Conservation (phyloP, 1,284 basidiomycete genomes). For the Heterobasidion irregulare region DNA sequence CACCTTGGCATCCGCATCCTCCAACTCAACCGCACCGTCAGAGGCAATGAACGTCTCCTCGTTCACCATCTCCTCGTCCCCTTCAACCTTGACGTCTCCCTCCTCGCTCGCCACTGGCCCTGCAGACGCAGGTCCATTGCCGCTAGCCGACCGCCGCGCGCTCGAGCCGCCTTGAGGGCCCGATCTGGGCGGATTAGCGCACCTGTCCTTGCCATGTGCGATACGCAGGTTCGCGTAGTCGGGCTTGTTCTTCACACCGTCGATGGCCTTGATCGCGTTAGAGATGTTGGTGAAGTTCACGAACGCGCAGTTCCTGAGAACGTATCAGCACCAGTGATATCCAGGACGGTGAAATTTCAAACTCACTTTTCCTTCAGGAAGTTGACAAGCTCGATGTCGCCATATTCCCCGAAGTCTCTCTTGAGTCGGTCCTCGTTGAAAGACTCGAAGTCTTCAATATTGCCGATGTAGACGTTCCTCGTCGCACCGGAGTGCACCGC, state of each 20-base stretch:
- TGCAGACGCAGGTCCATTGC: not conserved
- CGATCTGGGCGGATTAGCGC: slow-evolving; percentile 82
- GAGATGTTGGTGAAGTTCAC: slow-evolving; percentile 91
- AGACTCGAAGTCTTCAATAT: slow-evolving; percentile 85
- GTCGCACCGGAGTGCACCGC: slow-evolving; percentile 88
- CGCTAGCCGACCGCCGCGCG: slow-evolving; percentile 25
- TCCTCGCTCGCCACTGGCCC: not conserved
- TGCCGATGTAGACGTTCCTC: slow-evolving; percentile 91
- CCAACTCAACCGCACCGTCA: slow-evolving; percentile 6
- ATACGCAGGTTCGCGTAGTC: slow-evolving; percentile 80
- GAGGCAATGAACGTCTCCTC: not conserved
- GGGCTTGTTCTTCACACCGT: slow-evolving; percentile 80
- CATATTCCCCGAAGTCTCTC: slow-evolving; percentile 86
- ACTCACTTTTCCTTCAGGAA: slow-evolving; percentile 88
- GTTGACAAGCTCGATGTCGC: slow-evolving; percentile 93
- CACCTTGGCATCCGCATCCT: slow-evolving; percentile 11
- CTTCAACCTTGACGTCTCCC: not conserved
- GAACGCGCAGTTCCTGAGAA: slow-evolving; percentile 79
- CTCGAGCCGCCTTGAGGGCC: slow-evolving; percentile 59
- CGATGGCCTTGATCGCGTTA: slow-evolving; percentile 93
- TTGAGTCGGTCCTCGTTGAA: slow-evolving; percentile 83
- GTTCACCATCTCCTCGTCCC: not conserved
- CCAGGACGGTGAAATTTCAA: no score
- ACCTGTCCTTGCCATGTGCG: slow-evolving; percentile 91
- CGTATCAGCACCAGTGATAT: slow-evolving; percentile 2